Conservation (phyloP, 257 asterid genomes). For the Ehretia macrophylla region DNA sequence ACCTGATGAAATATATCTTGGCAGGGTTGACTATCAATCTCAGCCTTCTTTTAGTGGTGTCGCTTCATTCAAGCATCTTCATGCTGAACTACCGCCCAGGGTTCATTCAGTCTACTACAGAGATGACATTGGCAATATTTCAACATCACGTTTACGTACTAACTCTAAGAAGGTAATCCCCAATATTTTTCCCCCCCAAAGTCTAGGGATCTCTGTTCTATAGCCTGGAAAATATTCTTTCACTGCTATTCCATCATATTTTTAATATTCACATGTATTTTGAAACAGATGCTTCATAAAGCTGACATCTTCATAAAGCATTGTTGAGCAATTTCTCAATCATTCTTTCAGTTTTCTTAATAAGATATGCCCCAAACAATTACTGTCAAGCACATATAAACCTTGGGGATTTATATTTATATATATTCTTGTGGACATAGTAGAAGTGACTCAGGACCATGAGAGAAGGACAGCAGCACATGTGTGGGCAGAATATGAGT, state of each 20-base stretch:
- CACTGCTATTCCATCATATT: not conserved
- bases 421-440: too few species aligned
- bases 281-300: too few species aligned
- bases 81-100: conserved; percentile 86
- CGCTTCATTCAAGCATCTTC: conserved; percentile 92
- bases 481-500: too few species aligned
- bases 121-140: conserved; percentile 89
- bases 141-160: conserved; percentile 80
- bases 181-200: conserved; percentile 6
- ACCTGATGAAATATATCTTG: conserved; percentile 20
- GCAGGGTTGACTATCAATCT: conserved; percentile 94
- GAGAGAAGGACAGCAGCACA: too few species aligned
- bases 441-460: too few species aligned
- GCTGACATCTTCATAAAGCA: too few species aligned
- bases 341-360: too few species aligned
- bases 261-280: not conserved
- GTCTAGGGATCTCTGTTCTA: conserved; percentile 1
- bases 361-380: too few species aligned
- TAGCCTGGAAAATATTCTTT: not conserved
- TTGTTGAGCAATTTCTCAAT: too few species aligned
- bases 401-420: too few species aligned
- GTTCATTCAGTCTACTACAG: conserved; percentile 99
- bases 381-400: too few species aligned
- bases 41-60: conserved; percentile 59
- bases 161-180: conserved; percentile 65